These are phyloP conservation scores for Ramaria rubella DNA, from an alignment of 768 basidiomycete genomes.

Conservation along the genomic window DNA sequence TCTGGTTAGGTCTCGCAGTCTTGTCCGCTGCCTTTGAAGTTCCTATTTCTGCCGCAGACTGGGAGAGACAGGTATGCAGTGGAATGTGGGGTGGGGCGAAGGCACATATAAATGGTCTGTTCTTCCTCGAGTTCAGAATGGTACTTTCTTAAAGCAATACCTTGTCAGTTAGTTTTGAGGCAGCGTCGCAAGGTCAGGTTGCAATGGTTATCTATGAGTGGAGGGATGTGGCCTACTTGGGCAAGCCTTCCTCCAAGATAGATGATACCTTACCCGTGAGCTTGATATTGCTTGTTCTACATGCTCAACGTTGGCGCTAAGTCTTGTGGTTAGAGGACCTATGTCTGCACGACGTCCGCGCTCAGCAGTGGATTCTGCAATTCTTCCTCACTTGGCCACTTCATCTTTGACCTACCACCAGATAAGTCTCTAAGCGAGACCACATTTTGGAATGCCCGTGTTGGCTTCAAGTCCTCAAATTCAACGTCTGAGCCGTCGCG, in stretches of 20 bases:
- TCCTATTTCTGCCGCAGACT: constrained; percentile 68
- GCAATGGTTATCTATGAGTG: constrained; percentile 97
- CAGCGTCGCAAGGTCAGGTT: constrained; percentile 73
- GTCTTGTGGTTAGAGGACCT: constrained; percentile 64
- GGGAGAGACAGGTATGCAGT: constrained; percentile 85
- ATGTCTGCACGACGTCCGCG: constrained; percentile 84
- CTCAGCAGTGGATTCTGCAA: constrained; percentile 66
- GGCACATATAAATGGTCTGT: constrained; percentile 77
- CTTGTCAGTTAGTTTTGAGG: constrained; percentile 61
- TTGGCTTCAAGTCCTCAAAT: constrained; percentile 45
- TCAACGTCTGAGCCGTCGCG: constrained; percentile 9
- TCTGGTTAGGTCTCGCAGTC: constrained; percentile 1
- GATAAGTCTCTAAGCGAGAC: constrained; percentile 61
- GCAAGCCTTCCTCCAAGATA: constrained; percentile 50
- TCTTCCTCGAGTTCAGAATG: constrained; percentile 18
- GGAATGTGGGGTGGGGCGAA: constrained; percentile 85
- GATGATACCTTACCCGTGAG: constrained; percentile 59
- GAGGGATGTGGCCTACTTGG: constrained; percentile 79
- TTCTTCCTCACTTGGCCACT: constrained; percentile 68
- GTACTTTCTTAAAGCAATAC: neutral
- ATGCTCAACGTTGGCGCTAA: constrained; percentile 13
- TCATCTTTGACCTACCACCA: constrained; percentile 74
- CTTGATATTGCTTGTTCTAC: neutral
- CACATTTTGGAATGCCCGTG: constrained; percentile 81
- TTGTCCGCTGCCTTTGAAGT: constrained; percentile 46